Evolutionary conservation across 2,329 filamentous ascomycete species (phyloP), one percentile per base, ranked within the genome.

Genomic region (Pestalotiopsis sp.): DNA sequence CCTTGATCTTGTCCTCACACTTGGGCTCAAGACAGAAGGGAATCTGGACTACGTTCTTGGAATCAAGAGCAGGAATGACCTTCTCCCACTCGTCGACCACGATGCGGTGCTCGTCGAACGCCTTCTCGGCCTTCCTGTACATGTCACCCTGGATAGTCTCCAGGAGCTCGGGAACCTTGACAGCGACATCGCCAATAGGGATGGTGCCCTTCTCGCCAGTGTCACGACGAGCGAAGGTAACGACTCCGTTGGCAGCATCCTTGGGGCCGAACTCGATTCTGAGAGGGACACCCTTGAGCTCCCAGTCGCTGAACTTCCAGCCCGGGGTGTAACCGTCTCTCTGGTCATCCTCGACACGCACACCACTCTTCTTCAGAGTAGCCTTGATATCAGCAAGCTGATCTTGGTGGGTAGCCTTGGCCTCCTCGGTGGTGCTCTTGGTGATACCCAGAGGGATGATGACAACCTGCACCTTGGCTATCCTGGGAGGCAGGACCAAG

Each of bases 221-320:
- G 80, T 99, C 96, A 76, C 97, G 93, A 76, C 96, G 93, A 25
- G 95, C 93, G 71, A 89, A 93, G 72, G 92, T 93, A 74, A 98
- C 92, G 57, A 95, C 92, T 68, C 92, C 89, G 79, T 95, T 93
- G 72, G 93, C 93, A 13, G 92, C 91, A 78, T 98, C 96, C 82
- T 97, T 97, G 76, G 96, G 95, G 5, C 97, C 97, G 77, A 97
- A 97, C 81, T 99, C 96, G 69, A 99, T 87, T 69, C 96, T 92
- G 49, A 99, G 88, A 61, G 97, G 96, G 57, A 98, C 92, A 79
- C 97, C 96, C 83, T 95, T 97, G 75, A 98, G 87, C 81, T 99
- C 97, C 94, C 94, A 98, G 82, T 99, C 95, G 83, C 97, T 97
- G 86, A 99, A 99, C 83, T 99, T 99, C 91, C 93, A 98, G 72